These are phyloP conservation scores for Juglanconis oblonga DNA, from an alignment of 2,329 filamentous ascomycete species.

Conservation along the genomic window DNA sequence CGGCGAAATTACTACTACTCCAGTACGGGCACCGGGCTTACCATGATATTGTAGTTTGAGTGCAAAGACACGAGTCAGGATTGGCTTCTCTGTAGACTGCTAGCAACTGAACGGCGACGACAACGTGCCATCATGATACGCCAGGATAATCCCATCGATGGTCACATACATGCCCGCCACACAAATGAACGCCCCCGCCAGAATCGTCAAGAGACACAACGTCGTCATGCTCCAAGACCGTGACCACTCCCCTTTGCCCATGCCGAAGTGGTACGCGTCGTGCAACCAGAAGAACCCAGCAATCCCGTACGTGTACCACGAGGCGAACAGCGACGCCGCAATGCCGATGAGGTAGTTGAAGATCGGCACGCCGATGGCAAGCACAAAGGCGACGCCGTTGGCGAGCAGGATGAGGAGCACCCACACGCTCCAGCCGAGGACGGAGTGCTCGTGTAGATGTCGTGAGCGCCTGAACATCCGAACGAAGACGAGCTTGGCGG, in stretches of 20 bases:
- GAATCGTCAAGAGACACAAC: conserved; percentile 38
- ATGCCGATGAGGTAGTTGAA: conserved; percentile 54
- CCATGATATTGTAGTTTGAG: too few relatives aligned
- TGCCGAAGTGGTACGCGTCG: conserved; percentile 42
- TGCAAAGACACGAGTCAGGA: background rate
- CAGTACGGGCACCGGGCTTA: too few relatives aligned
- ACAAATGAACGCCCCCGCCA: conserved; percentile 46
- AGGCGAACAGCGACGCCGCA: conserved; percentile 46
- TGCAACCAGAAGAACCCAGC: conserved; percentile 52
- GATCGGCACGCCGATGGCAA: conserved; percentile 47
- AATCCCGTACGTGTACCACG: conserved; percentile 53
- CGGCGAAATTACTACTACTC: too few relatives aligned
- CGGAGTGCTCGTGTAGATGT: conserved; percentile 46
- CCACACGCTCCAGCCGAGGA: conserved; percentile 47
- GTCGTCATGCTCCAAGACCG: conserved; percentile 35
- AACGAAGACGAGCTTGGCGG: conserved; percentile 49
- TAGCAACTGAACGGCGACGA: conserved; percentile 15
- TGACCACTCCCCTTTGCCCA: conserved; percentile 36
- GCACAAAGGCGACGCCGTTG: conserved; percentile 41
- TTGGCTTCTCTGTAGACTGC: background rate
- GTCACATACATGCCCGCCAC: conserved; percentile 48
- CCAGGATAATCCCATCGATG: conserved; percentile 30
- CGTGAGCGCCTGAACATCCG: conserved; percentile 42
- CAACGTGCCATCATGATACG: conserved; percentile 15
- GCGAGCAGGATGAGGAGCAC: conserved; percentile 40